Evolutionary conservation across 2,329 filamentous ascomycete species (phyloP), one percentile per base, ranked within the genome.

Genomic region (Drechslerella coelobrocha): DNA sequence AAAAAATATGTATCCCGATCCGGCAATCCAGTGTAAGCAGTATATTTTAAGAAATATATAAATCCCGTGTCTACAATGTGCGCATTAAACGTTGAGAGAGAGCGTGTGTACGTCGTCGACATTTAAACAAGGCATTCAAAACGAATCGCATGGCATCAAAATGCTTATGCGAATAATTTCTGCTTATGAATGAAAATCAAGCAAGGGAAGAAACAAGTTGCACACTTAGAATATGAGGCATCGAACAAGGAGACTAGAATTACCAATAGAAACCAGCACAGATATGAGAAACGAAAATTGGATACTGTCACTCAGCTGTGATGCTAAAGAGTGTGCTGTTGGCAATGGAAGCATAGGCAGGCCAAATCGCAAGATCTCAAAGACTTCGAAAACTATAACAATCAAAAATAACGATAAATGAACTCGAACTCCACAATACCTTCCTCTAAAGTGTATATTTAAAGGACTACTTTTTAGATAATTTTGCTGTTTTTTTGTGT

Each of bases 21-120:
- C 66, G 53, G 66, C 53, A 63, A 71, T 59, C 66, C 66, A 71
- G 66, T 71, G 52, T 71, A 71, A 71, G 56, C 66, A 63, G 37
- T 60, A 53, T 59, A 63, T 71, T 69, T 61, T 61, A 41, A 57
- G 19, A 21, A 41, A 12, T 8, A 45, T 14, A 45, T 10, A 10
- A 62, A 71, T 71, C 59, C 66, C 66, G 59, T 71, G 59, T 71
- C 66, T 63, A 63, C 59, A 60, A 59, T 59, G 53, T 53, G 43
- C 31, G 37, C 21, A 63, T 71, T 34, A 59, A 69, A 57, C 7
- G 51, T 31, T 12, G 12, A 31, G 27, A 19, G 47, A 61, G 57
- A 41, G 24, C 26, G 27, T 51, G 24, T 51, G 47, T 26, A n/a
- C 2, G n/a, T 27, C 5, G 21, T 12, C 45, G 6, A 17, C 45